Evolutionary conservation across 768 basidiomycete genomes (phyloP), one percentile per base, ranked within the genome.

Genomic region (Naganishia vishniacii): DNA sequence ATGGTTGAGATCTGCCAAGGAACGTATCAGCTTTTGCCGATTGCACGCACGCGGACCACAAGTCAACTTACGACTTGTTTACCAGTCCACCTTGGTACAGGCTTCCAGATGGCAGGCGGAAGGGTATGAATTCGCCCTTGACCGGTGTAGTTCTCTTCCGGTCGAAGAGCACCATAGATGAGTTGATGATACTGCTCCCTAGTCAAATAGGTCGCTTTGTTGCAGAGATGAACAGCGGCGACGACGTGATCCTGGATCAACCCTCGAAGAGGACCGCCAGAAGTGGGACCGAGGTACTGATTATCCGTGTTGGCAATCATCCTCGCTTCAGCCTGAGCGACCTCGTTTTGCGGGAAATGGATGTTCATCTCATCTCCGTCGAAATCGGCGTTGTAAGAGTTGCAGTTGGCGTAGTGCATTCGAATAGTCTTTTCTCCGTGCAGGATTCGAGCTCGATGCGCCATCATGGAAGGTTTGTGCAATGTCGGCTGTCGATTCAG

Each of bases 401-500:
- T 97, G 79, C 94, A 99, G 73, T 99, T 99, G 26, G 95, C 94
- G 74, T 99, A 99, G 80, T 99, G 95, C 93, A 99, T 93, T 15
- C 95, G 84, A 75, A 99, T 98, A 0, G 95, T 98, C 81, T 97
- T 99, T 79, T 99, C 95, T 26, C 94, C 95, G 66, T 86, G 84
- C 67, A 99, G 77, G 20, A 98, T 88, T 62, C 87, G 86, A 16
- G 94, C 94, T 70, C 84, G 88, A 76, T 99, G 95, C 8, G 86
- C 87, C 95, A 99, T 99, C 94, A 99, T 99, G 81, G 89, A 91
- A 23, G 95, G 94, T 75, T 99, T 99, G 77, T 99, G 95, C 59
- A 99, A 82, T 1, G 95, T 98, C 7, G 95, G 95, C 80, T 99
- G 95, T 58, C 95, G 88, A 75, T 99, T 99, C 41, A 99, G 81